phyloP scores from a whole-genome alignment of 2,329 filamentous ascomycete genomes.

The Pseudocercospora pini-densiflorae region DNA sequence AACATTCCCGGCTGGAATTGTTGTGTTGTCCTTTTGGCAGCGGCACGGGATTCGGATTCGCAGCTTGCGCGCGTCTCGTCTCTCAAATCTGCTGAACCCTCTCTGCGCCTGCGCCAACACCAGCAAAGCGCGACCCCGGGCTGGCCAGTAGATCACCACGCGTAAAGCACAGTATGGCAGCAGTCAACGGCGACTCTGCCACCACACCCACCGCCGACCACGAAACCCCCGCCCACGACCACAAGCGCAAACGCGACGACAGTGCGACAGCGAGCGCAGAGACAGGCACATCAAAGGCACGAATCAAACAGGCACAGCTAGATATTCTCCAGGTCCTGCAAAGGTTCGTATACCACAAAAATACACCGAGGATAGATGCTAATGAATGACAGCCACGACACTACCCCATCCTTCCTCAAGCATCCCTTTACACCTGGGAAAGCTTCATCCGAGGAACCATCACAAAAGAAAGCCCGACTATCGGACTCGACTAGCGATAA shows the following conservation, averaged over 20 bases:
- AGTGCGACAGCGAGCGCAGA: slow-evolving; percentile 40
- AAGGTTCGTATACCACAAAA: slow-evolving; percentile 39
- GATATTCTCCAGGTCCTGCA: slow-evolving; percentile 50
- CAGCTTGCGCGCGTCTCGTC: background rate
- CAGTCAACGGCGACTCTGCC: slow-evolving; percentile 20
- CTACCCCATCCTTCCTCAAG: slow-evolving; percentile 51
- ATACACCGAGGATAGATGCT: slow-evolving; percentile 9
- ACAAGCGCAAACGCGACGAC: slow-evolving; percentile 53
- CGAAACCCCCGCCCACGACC: slow-evolving; percentile 22
- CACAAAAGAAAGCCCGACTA: slow-evolving; percentile 52
- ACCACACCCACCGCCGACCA: slow-evolving; percentile 11
- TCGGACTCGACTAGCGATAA: slow-evolving; percentile 39
- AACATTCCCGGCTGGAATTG: background rate
- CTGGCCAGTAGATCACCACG: slow-evolving; percentile 15
- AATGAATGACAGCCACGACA: slow-evolving; percentile 42
- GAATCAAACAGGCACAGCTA: slow-evolving; percentile 39
- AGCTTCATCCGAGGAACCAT: slow-evolving; percentile 44
- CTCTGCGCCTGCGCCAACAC: slow-evolving; percentile 2
- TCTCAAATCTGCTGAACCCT: background rate
- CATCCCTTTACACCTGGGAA: slow-evolving; percentile 39
- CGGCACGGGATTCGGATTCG: background rate
- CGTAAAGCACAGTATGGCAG: slow-evolving; percentile 27
- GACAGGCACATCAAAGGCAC: slow-evolving; percentile 30
- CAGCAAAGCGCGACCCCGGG: slow-evolving; percentile 13
- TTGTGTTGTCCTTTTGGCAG: background rate